These are phyloP conservation scores for apple (Malus domestica) DNA, from an alignment of 306 rosid species.

Conservation along the genomic window DNA sequence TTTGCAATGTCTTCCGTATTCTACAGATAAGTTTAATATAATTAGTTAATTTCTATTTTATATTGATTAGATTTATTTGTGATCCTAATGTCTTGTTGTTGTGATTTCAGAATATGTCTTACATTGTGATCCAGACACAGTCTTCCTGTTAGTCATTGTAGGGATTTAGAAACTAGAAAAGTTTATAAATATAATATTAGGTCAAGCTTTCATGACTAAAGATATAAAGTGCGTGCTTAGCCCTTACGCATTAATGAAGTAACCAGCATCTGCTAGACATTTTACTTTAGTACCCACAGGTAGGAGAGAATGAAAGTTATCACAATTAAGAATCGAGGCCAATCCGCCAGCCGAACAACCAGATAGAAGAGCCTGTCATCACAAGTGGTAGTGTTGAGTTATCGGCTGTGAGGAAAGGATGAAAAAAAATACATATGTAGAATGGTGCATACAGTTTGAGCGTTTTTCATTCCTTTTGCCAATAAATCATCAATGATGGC, in stretches of 20 bases:
- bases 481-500: conserved; percentile 64
- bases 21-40: too few species aligned
- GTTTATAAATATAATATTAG: too few species aligned
- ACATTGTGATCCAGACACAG: conserved; percentile 70
- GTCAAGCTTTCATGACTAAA: too few species aligned
- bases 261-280: conserved; percentile 95
- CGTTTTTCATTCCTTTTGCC: conserved; percentile 80
- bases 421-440: not conserved
- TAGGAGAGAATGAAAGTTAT: conserved; percentile 56
- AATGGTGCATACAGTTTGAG: conserved; percentile 48
- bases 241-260: conserved; percentile 70
- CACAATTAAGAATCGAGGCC: conserved; percentile 78
- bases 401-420: not conserved
- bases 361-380: conserved; percentile 71
- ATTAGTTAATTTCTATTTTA: too few species aligned
- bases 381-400: conserved; percentile 12
- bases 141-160: conserved; percentile 49
- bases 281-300: conserved; percentile 58
- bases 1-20: too few species aligned
- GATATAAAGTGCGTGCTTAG: too few species aligned
- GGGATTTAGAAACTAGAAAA: not conserved
- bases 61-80: too few species aligned
- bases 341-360: conserved; percentile 99
- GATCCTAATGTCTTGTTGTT: too few species aligned
- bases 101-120: too few species aligned